Evolutionary conservation across 176 grass and related monocot species (phyloP).

Genomic region (Saccharum officinarum): DNA sequence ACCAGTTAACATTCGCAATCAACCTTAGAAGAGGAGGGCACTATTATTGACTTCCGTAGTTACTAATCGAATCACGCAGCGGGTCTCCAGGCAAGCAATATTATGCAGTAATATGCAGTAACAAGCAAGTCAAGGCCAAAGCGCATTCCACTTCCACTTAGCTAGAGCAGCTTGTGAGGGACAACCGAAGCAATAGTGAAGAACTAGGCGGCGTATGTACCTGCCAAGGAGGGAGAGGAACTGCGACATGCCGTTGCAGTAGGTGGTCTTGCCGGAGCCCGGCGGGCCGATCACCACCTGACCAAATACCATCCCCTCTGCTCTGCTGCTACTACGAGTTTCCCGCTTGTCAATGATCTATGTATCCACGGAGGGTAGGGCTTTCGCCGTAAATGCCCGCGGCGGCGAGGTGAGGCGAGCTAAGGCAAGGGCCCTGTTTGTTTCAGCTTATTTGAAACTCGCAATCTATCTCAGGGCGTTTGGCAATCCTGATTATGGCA

Average conservation of each 20-base stretch:
- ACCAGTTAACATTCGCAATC: not conserved
- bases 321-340: not conserved
- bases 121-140: not conserved
- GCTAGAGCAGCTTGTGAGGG: not conserved
- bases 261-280: conserved; percentile 95
- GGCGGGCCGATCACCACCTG: conserved; percentile 94
- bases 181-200: not conserved
- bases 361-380: no score
- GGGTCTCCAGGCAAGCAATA: not conserved
- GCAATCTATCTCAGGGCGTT: no score
- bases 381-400: no score
- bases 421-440: not conserved
- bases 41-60: not conserved
- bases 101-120: no score
- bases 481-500: no score
- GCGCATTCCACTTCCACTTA: not conserved
- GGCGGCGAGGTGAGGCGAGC: not conserved
- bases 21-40: not conserved
- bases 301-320: conserved; percentile 73
- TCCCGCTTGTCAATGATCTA: no score
- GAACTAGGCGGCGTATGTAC: conserved; percentile 17
- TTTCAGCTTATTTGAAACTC: no score
- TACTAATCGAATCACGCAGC: not conserved
- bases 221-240: conserved; percentile 81
- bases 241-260: conserved; percentile 98